phyloP scores from a whole-genome alignment of 2,329 filamentous ascomycete genomes.

The Fusarium sp. region DNA sequence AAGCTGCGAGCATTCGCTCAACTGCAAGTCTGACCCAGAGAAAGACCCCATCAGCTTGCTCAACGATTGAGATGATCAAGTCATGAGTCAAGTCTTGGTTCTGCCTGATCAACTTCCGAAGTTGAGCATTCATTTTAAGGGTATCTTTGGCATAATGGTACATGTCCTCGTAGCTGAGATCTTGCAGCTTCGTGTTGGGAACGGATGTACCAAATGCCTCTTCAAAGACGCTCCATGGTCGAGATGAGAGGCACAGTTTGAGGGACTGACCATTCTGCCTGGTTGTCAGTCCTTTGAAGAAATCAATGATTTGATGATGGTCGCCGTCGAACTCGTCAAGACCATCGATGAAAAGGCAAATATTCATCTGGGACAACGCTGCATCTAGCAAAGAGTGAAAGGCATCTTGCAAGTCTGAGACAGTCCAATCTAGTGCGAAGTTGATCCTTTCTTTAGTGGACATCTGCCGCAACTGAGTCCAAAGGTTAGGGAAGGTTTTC shows the following conservation, averaged over 20 bases:
- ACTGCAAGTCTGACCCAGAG: constrained; percentile 24
- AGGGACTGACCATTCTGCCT: constrained; percentile 5
- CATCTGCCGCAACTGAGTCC: constrained; percentile 10
- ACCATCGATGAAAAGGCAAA: constrained; percentile 54
- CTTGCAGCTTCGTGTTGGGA: constrained; percentile 16
- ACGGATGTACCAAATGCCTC: constrained; percentile 16
- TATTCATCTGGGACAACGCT: constrained; percentile 1
- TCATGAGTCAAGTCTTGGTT: neutral
- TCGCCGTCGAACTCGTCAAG: constrained; percentile 56
- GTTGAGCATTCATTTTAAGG: neutral
- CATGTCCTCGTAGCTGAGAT: constrained; percentile 23
- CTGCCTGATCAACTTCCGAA: constrained; percentile 2
- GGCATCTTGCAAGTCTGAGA: neutral
- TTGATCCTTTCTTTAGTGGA: constrained; percentile 19
- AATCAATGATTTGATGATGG: constrained; percentile 48
- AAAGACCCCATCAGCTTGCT: constrained; percentile 21
- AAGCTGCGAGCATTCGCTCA: constrained; percentile 11
- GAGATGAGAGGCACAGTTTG: constrained; percentile 23
- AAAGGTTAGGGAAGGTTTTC: constrained; percentile 8
- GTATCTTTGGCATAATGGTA: constrained; percentile 18
- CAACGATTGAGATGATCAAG: constrained; percentile 2
- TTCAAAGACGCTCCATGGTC: constrained; percentile 19
- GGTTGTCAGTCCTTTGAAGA: constrained; percentile 38
- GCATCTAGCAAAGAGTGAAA: constrained; percentile 13
- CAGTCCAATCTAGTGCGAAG: constrained; percentile 17